Conservation (phyloP, 441 rosid species). For the Pelargonium myrrhifolium region DNA sequence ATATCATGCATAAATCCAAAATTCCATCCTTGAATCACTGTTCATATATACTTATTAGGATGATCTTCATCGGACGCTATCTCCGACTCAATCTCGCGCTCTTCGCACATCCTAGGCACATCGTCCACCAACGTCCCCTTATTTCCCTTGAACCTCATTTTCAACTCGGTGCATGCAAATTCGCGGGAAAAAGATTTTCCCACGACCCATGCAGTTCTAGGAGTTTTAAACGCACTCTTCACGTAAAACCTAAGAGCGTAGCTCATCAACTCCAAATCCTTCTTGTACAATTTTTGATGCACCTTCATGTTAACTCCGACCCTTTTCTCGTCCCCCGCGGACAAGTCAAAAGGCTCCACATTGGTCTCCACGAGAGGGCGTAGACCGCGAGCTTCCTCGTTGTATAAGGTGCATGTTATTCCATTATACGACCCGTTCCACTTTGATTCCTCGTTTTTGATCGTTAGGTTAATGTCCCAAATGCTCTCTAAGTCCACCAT, state of each 20-base stretch:
- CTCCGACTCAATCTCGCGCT: not conserved
- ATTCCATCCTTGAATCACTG: not conserved
- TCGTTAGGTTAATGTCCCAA: not conserved
- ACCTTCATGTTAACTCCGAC: not conserved
- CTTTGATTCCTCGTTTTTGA: not conserved
- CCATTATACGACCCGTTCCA: not conserved
- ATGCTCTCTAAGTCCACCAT: not conserved
- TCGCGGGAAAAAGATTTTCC: not conserved
- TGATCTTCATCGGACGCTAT: not conserved
- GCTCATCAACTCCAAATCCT: not conserved
- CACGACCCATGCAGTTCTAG: not conserved
- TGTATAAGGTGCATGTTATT: not conserved
- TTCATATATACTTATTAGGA: not conserved
- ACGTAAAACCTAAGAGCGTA: not conserved
- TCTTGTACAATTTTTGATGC: not conserved
- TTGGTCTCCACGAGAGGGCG: not conserved
- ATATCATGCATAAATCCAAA: no score
- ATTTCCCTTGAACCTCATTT: not conserved
- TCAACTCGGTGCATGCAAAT: not conserved
- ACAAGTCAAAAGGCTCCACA: not conserved
- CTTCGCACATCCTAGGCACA: not conserved
- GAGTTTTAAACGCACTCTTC: not conserved
- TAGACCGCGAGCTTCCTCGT: not conserved
- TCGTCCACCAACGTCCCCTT: not conserved
- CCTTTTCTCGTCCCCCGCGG: not conserved